These are phyloP conservation scores for Phellopilus nigrolimitatus DNA, from an alignment of 1,284 basidiomycete genomes.

Conservation along the genomic window DNA sequence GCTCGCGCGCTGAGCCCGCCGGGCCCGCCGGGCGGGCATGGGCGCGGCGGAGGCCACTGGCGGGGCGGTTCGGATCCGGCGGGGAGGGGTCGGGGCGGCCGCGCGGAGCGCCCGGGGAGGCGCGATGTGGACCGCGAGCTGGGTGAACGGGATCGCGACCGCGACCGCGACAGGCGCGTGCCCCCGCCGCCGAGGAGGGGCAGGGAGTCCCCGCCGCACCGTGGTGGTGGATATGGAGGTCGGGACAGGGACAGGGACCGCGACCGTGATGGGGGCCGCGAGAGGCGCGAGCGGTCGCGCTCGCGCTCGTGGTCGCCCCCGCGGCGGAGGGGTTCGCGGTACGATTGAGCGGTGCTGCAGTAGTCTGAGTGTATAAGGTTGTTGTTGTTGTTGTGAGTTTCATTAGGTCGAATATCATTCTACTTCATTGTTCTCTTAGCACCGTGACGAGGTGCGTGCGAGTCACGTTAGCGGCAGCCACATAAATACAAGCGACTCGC, in stretches of 20 bases:
- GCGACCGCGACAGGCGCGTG: conserved; percentile 31
- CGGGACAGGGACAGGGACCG: not conserved
- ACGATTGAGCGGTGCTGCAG: not conserved
- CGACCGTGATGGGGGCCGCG: conserved; percentile 26
- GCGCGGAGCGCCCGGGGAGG: conserved; percentile 34
- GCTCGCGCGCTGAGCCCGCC: conserved; percentile 30
- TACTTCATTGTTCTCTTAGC: too few species aligned
- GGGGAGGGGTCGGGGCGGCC: conserved; percentile 40
- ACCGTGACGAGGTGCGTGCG: too few species aligned
- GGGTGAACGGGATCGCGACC: conserved; percentile 29
- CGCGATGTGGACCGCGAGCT: conserved; percentile 34
- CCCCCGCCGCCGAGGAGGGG: conserved; percentile 45
- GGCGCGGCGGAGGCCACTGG: conserved; percentile 64
- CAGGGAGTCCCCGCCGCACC: conserved; percentile 38
- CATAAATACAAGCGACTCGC: too few species aligned
- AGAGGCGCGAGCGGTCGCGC: conserved; percentile 33
- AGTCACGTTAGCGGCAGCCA: too few species aligned
- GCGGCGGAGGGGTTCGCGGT: conserved; percentile 22
- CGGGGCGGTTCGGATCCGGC: conserved; percentile 52
- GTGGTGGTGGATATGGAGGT: conserved; percentile 26
- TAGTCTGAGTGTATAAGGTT: too few species aligned
- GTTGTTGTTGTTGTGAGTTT: too few species aligned
- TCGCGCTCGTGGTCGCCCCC: conserved; percentile 36
- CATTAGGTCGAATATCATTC: too few species aligned
- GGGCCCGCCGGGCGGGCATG: conserved; percentile 30